Base-by-base conservation (phyloP, 2,329 filamentous ascomycete species). In the Fusarium keratoplasticum region DNA sequence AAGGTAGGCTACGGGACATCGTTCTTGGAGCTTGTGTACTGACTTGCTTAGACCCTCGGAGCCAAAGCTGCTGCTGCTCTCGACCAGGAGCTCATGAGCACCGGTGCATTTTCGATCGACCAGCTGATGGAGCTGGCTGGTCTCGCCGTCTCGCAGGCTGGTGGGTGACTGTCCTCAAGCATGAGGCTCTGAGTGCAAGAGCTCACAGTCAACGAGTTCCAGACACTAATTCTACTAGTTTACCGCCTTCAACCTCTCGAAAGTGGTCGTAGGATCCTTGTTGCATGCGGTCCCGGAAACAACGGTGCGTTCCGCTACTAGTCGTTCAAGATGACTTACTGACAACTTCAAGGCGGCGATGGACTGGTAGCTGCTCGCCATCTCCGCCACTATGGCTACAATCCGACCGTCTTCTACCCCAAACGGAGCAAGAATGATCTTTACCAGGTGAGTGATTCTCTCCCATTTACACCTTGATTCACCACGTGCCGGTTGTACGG, bases 81-180 rank as follows among this genome's bases (percentile, higher is more conserved):
- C 20, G 96, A 99, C 81, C 92, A 94, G 82, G 96, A 99, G 81
- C 91, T 99, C 71, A 98, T 99, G 95, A 94, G 91, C 80, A 89
- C 90, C 13, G 90, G 92, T 1, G 95, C 94, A 10, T 99, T 98
- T 84, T 97, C 95, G 13, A 89, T 99, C 64, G 96, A 98, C 81
- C 96, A 99, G 83, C 87, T 99, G 58, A 98, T 99, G 96, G 96
- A 98, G 81, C 86, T 99, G 9, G 96, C 96, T 50, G 96, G 96
- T 0, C 88, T 99, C 1, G 95, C 95, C 1, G 95, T 98, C 29
- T 96, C 96, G 14, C 95, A 98, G 87, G 95, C 93, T 60, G 91
- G 95, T 95, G 81, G 67, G 86, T 72, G 42, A 22, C 31, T 35
- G 13, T 27, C 14, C 22, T 47, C 9, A 42, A 54, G 29, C 22